Base-by-base conservation (phyloP, 768 basidiomycete genomes). In the Podaxis rugospora region DNA sequence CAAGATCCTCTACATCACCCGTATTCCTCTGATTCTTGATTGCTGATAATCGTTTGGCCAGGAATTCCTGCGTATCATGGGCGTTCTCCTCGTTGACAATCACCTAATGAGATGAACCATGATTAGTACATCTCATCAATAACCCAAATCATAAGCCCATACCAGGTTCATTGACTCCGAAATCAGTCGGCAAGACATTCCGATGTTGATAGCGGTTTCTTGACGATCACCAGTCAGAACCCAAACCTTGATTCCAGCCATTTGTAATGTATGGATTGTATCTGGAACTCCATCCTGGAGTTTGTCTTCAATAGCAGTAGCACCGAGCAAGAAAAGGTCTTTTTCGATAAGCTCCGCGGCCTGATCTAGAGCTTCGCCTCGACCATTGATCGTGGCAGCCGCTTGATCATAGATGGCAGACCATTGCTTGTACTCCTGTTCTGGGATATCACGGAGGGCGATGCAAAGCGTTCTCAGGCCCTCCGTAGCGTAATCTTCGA, bases 191-290 rank as follows among this genome's bases (percentile, higher is more conserved):
- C 97, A 98, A 1, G 95, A 96, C 83, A 98, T 88, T 55, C 97
- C 97, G 64, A 99, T 98, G 68, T 99, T 99, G 74, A 99, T 98
- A 14, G 97, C 97, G 1, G 97, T 99, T 74, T 99, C 97, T 76
- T 99, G 97, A 65, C 97, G 80, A 72, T 99, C 97, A 0, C 97
- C 97, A 1, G 97, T 99, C 54, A 99, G 76, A 6, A 99, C 95
- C 97, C 97, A 99, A 16, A 99, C 88, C 83, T 98, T 99, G 75
- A 99, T 97, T 2, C 97, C 97, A 39, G 97, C 97, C 84, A 92
- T 93, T 68, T 99, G 97, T 50, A 99, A 74, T 0, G 95, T 98
- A 71, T 98, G 95, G 52, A 98, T 99, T 4, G 97, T 88, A 68
- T 99, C 97, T 0, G 97, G 97, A 2, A 99, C 97, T 42, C 97